Base-by-base conservation (phyloP, 306 rosid genomes). In the Quercus dentata region DNA sequence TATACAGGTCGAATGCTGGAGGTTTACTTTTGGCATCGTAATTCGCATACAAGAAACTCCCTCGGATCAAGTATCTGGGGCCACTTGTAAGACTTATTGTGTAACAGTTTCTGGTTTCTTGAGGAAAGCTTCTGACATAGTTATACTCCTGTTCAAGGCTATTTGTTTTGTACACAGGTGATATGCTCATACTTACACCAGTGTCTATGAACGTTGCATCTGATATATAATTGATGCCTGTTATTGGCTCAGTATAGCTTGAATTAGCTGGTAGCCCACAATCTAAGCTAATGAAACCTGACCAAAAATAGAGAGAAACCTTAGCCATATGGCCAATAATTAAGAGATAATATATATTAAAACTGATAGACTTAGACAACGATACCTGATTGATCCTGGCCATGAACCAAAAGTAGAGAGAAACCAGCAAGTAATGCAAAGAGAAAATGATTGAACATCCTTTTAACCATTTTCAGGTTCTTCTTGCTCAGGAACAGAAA, bases 281-380 rank as follows among this genome's bases (percentile, higher is more conserved):
- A 35, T 86, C 83, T 19, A 89, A 67, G 86, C 87, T 87, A 10
- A 87, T 83, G 87, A 87, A 86, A 71, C 85, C 93, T 85, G 83
- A 61, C 17, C 3, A 76, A 28, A 78, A 0, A 33, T 6, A 56
- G 2, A 49, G 35, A 76, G 33, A 5, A 15, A 12, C 25, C 6
- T 33, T n/a, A 78, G 46, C 13, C 71, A 51, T 49, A 4, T 44
- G 25, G n/a, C n/a, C n/a, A 5, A 9, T 19, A 20, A 56, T 28
- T 33, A 6, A 41, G 14, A 14, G 20, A 14, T 2, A 56, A 56
- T 1, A 0, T 20, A 6, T 46, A 12, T 3, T 46, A 11, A 25
- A 3, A 62, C 31, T 5, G 54, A 74, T 1, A 58, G 31, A 65
- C 51, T 23, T n/a, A 21, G 28, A 55, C 6, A 55, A 54, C 3